These are phyloP conservation scores for Pichia rugopelliculosa DNA, from an alignment of 805 yeast species.

Conservation along the genomic window DNA sequence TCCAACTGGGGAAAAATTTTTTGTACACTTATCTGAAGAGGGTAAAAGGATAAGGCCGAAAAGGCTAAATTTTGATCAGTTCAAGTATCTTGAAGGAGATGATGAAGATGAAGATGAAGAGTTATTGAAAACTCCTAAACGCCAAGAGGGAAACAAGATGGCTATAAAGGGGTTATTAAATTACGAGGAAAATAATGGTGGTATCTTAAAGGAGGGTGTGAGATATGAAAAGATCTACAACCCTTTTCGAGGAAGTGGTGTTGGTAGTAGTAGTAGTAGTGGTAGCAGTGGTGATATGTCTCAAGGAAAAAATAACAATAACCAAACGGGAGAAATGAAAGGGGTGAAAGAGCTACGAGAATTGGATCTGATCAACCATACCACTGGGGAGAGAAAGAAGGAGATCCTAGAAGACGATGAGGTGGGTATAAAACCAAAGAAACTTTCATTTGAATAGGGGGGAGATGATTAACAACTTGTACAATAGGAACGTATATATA, in stretches of 20 bases:
- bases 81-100: neutral
- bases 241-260: conserved; percentile 16
- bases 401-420: neutral
- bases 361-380: neutral
- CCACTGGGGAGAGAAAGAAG: neutral
- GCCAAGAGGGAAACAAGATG: conserved; percentile 1
- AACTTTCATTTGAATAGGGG: neutral
- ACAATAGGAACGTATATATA: too few species aligned
- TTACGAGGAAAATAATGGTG: neutral
- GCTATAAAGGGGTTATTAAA: conserved; percentile 3
- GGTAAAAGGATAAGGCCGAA: conserved; percentile 34
- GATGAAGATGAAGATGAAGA: neutral
- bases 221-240: conserved; percentile 19
- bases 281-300: neutral
- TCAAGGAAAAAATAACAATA: too few species aligned
- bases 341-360: neutral
- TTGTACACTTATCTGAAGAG: conserved; percentile 24
- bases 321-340: neutral
- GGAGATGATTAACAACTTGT: too few species aligned
- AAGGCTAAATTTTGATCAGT: conserved; percentile 25
- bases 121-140: neutral
- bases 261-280: neutral
- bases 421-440: neutral
- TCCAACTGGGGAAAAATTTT: conserved; percentile 34
- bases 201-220: conserved; percentile 14